These are phyloP conservation scores for Pythium rhizo-oryzae DNA, from an alignment of 352 stramenopile species.

Conservation along the genomic window DNA sequence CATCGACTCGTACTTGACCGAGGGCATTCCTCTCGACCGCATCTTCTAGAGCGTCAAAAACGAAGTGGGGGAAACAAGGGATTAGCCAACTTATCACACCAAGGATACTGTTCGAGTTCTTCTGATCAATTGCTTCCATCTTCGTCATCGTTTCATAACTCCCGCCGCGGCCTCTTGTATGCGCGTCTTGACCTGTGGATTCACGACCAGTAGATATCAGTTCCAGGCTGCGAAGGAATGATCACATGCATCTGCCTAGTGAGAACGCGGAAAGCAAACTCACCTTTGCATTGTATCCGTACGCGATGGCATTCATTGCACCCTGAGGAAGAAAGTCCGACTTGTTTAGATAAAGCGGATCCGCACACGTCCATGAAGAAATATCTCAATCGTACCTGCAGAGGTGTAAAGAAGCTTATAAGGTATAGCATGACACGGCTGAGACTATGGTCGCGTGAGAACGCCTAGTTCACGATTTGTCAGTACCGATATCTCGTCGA, in stretches of 20 bases:
- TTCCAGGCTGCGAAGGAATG: too few relatives aligned
- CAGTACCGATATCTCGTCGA: neutral
- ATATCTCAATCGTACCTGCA: slow-evolving; percentile 45
- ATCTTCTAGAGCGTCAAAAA: slow-evolving; percentile 59
- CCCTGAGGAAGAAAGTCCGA: slow-evolving; percentile 30
- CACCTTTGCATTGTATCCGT: slow-evolving; percentile 71
- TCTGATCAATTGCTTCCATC: neutral
- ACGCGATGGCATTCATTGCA: slow-evolving; percentile 58
- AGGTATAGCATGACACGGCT: slow-evolving; percentile 57
- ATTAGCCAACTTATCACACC: neutral
- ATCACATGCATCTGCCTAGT: neutral
- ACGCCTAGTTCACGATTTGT: slow-evolving; percentile 24
- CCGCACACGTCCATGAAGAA: neutral
- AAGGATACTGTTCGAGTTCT: neutral
- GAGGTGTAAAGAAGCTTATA: slow-evolving; percentile 66
- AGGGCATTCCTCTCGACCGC: slow-evolving; percentile 57
- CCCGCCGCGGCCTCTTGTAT: slow-evolving; percentile 1
- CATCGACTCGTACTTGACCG: slow-evolving; percentile 74
- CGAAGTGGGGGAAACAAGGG: neutral
- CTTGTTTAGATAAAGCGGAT: neutral
- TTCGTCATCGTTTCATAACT: slow-evolving; percentile 2
- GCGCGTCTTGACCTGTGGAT: neutral
- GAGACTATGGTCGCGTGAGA: slow-evolving; percentile 49
- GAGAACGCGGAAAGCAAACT: neutral
- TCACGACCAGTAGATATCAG: too few relatives aligned